Conservation (phyloP, 1,284 basidiomycete species). For the Cutaneotrichosporon sp. region DNA sequence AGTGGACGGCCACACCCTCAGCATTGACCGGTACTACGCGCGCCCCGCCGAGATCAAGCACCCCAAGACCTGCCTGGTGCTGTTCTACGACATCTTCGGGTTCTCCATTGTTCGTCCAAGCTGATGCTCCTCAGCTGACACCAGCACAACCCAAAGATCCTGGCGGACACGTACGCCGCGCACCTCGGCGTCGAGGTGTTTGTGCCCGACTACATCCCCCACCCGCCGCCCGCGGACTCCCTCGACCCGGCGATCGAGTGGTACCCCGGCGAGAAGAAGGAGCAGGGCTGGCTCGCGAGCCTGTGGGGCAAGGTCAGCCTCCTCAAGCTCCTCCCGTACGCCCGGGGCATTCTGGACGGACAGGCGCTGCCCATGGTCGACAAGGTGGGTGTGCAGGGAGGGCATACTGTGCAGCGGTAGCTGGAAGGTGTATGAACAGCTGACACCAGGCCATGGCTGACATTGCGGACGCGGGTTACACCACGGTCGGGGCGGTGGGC, state of each 20-base stretch:
- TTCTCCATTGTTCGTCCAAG: conserved; percentile 59
- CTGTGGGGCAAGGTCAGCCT: conserved; percentile 16
- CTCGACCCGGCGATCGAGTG: conserved; percentile 27
- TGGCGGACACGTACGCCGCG: conserved; percentile 64
- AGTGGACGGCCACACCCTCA: not conserved
- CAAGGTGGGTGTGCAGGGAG: no score
- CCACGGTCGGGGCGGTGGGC: conserved; percentile 63
- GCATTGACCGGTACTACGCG: conserved; percentile 40
- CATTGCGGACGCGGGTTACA: not conserved
- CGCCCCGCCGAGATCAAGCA: conserved; percentile 29
- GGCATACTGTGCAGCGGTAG: no score
- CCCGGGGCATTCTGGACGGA: conserved; percentile 16
- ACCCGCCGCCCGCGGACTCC: conserved; percentile 20
- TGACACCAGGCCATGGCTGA: not conserved
- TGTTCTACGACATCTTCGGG: conserved; percentile 65
- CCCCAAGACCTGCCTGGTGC: conserved; percentile 56
- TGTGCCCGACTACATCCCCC: conserved; percentile 53
- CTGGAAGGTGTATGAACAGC: not conserved
- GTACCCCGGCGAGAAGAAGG: conserved; percentile 29
- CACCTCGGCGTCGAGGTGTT: conserved; percentile 63
- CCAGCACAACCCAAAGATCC: conserved; percentile 61
- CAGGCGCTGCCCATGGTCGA: conserved; percentile 4
- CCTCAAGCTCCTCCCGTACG: conserved; percentile 18
- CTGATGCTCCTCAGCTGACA: conserved; percentile 22
- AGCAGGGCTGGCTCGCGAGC: conserved; percentile 16